These are phyloP conservation scores for Pulveroboletus sp. DNA, from an alignment of 768 basidiomycete genomes.

Conservation along the genomic window DNA sequence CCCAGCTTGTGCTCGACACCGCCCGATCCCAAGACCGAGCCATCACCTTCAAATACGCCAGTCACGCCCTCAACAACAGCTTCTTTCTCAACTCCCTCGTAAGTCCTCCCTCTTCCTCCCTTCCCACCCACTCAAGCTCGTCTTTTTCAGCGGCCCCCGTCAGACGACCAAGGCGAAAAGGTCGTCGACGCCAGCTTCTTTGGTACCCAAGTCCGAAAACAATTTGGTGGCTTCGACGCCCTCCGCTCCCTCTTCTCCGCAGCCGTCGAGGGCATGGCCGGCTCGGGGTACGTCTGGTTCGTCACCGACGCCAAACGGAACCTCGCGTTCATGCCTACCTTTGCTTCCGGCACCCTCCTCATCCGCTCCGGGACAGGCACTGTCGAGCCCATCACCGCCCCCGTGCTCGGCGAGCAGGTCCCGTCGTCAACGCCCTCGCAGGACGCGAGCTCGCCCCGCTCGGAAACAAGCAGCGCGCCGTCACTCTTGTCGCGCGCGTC, in stretches of 20 bases:
- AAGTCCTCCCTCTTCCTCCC: constrained; percentile 30
- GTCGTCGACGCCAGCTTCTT: constrained; percentile 15
- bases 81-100: constrained; percentile 91
- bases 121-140: no score
- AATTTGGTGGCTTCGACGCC: constrained; percentile 62
- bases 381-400: constrained; percentile 19
- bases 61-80: constrained; percentile 88
- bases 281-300: constrained; percentile 84
- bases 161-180: constrained; percentile 19
- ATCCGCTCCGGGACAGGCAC: constrained; percentile 53
- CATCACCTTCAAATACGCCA: constrained; percentile 86
- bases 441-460: background rate
- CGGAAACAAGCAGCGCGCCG: constrained; percentile 29
- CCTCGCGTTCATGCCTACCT: constrained; percentile 77
- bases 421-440: background rate
- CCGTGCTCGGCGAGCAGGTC: constrained; percentile 30
- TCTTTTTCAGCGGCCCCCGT: constrained; percentile 29
- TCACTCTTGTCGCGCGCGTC: constrained; percentile 45
- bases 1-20: constrained; percentile 69
- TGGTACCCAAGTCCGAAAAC: constrained; percentile 23
- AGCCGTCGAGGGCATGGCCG: constrained; percentile 72
- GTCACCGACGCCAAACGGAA: constrained; percentile 62
- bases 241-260: constrained; percentile 76
- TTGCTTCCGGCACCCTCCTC: constrained; percentile 85
- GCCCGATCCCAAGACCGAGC: constrained; percentile 54